Percentiles rank a stretch among this genome's conserved stretches.
phyloP scores from a whole-genome alignment of 352 stramenopile genomes.

The Halophytophthora polymorphica region DNA sequence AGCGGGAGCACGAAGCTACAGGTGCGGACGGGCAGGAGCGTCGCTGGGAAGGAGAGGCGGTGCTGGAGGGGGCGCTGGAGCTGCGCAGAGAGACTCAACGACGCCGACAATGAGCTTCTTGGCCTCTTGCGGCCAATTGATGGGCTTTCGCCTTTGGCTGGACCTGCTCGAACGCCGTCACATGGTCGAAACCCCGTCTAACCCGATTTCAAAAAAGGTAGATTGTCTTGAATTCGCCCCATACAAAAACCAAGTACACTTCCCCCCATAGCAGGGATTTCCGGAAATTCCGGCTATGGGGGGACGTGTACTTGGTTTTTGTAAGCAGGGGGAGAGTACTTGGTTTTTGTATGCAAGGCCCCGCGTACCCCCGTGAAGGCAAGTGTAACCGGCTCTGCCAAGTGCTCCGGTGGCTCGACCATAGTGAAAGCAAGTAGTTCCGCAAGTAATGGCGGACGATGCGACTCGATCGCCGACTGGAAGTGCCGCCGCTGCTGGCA shows the following conservation, averaged over 20 bases:
- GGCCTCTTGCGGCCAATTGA: constrained; percentile 9
- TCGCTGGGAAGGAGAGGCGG: too few species aligned
- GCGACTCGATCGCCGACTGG: background rate
- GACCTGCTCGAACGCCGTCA: constrained; percentile 3
- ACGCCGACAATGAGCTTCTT: constrained; percentile 1
- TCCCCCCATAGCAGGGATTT: too few species aligned
- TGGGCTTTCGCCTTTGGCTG: constrained; percentile 28
- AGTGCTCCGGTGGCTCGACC: background rate
- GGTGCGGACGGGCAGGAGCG: too few species aligned
- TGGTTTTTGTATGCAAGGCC: too few species aligned
- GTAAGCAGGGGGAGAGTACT: too few species aligned
- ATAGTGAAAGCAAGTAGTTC: background rate
- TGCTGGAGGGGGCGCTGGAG: too few species aligned
- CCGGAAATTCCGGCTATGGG: too few species aligned
- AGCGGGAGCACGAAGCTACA: too few species aligned
- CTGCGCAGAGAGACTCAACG: too few species aligned
- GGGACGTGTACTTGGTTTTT: too few species aligned
- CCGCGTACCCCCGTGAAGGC: background rate
- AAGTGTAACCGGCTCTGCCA: background rate
- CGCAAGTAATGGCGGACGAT: background rate
- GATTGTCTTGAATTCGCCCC: too few species aligned
- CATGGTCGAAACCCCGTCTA: background rate
- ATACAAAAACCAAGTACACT: too few species aligned
- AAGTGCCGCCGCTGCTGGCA: background rate
- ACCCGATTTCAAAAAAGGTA: background rate